Evolutionary conservation across 2,329 filamentous ascomycete genomes (phyloP).

Genomic region (Pseudogymnoascus sp.): DNA sequence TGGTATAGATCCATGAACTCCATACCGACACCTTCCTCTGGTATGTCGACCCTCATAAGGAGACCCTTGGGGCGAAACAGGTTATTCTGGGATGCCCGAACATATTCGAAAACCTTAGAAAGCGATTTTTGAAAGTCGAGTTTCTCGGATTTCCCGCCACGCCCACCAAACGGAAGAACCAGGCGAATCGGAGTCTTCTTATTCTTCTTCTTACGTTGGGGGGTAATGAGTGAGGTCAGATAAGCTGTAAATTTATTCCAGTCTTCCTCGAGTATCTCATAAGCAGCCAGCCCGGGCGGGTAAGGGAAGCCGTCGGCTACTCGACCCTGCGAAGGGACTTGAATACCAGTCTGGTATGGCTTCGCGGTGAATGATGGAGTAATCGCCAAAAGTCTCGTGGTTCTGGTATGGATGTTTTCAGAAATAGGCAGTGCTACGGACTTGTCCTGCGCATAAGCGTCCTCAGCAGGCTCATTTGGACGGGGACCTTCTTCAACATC

Average conservation of each 20-base stretch:
- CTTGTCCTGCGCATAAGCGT: conserved; percentile 15
- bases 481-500: not conserved
- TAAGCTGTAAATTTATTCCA: conserved; percentile 15
- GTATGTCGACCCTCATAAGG: conserved; percentile 23
- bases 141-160: not conserved
- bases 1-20: conserved; percentile 24
- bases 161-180: conserved; percentile 5
- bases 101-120: conserved; percentile 20
- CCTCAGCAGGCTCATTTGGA: not conserved
- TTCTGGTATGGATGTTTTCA: not conserved
- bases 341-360: conserved; percentile 14
- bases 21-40: conserved; percentile 21
- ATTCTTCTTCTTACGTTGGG: not conserved
- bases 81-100: conserved; percentile 17
- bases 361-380: not conserved
- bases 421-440: conserved; percentile 16
- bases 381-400: not conserved
- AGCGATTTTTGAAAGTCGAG: conserved; percentile 14
- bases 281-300: conserved; percentile 15
- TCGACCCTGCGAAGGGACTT: conserved; percentile 15
- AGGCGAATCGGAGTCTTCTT: not conserved
- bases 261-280: conserved; percentile 15
- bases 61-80: conserved; percentile 21
- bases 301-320: conserved; percentile 19
- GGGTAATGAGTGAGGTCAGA: not conserved